Base-by-base conservation (phyloP, 768 basidiomycete genomes). In the Rhizopogon vesiculosus region DNA sequence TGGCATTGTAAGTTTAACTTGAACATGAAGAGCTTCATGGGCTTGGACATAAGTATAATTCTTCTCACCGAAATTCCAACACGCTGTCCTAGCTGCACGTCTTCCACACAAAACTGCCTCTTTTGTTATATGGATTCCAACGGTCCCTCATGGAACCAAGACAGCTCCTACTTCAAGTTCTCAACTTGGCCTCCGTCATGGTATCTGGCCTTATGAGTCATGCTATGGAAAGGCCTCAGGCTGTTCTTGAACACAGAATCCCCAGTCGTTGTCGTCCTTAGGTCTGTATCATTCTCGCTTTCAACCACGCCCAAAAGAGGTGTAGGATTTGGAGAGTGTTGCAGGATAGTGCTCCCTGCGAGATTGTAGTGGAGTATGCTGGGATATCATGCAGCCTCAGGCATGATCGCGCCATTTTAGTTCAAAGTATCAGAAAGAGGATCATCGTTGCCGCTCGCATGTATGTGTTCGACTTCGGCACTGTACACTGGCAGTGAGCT, bases 221-320 rank as follows among this genome's bases (percentile, higher is more conserved):
- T 97, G 93, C 90, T 98, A 59, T 98, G 93, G 93, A 98, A 98
- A 70, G 93, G 89, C 7, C 77, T 98, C 48, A 89, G 92, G 25
- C 78, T 98, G 16, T 62, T 92, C 50, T 89, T 91, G 57, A 97
- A 98, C 72, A 91, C 93, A 1, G 95, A 96, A 70, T 93, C 89
- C 1, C 96, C 96, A 0, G 95, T 98, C 28, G 96, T 98, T 6
- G 95, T 98, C 48, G 96, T 98, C 1, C 77, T 98, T 18, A 97
- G 93, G 96, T 91, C 42, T 61, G 82, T 66, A 16, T 51, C 9
- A 19, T 1, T 10, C 46, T 40, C 15, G 7, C 42, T 3, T 42
- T 58, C 31, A 43, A 25, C 25, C 25, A 15, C 29, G 1, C 18
- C 12, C 19, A 7, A 18, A 29, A 7, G 52, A 16, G 5, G 35